Evolutionary conservation across 768 basidiomycete species (phyloP), one percentile per base, ranked within the genome.

Genomic region (Crassisporium funariophilum): DNA sequence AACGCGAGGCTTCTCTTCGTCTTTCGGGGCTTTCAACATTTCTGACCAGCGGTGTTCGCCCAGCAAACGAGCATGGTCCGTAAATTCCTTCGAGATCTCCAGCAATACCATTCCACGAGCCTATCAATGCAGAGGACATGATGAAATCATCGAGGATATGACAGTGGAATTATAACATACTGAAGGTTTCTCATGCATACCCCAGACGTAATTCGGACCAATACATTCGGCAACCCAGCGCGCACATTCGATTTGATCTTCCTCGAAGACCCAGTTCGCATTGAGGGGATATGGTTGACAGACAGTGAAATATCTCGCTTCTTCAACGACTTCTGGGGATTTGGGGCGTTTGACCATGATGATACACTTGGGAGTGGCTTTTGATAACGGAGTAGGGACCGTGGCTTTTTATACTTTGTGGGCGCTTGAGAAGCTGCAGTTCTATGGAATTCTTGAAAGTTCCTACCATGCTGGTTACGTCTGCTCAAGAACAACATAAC

Each of bases 1-100:
- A 7, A 67, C 62, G 21, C 68, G 55, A 0, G 58, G 61, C 12
- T 54, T 53, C 53, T 80, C 76, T 24, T 76, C 70, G 0, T 48
- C 48, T 4, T 41, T 59, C 1, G 76, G 73, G 4, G 68, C 64
- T 50, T 59, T 66, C 13, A 82, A 59, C 42, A 81, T 72, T 22
- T 76, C 67, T 15, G 42, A 44, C 78, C 78, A 81, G 12, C 67
- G 65, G 50, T 82, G 80, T 53, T 78, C 77, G 44, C 79, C 80
- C 1, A 82, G 61, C 11, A 82, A 52, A 11, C 58, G 56, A 17
- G 68, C 61, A 13, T 67, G 64, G 35, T 68, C 56, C 13, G 53
- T 54, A 40, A 65, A 74, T 3, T 55, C 53, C 46, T 71, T 71
- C 24, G 71, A 66, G 47, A 82, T 60, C 48, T 81, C 77, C 17